Conservation (phyloP, 1,139 yeast genomes). For the Candida dubliniensis region DNA sequence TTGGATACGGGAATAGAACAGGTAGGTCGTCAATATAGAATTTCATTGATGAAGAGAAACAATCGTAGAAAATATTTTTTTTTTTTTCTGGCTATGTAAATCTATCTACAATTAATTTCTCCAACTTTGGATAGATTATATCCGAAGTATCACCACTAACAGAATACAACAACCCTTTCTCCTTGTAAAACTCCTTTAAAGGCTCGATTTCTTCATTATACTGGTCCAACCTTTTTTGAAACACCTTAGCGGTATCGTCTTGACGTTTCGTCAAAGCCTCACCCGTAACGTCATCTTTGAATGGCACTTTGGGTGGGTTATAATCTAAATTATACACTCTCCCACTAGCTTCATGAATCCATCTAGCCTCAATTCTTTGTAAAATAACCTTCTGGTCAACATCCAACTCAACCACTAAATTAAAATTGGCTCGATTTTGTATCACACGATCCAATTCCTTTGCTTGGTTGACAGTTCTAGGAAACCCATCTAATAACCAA, state of each 20-base stretch:
- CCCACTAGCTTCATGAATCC: conserved; percentile 83
- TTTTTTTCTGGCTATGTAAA: not conserved
- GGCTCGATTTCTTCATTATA: conserved; percentile 64
- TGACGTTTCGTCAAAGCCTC: conserved; percentile 76
- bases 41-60: conserved; percentile 36
- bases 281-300: conserved; percentile 84
- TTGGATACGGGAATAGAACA: conserved; percentile 94
- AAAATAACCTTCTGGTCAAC: conserved; percentile 81
- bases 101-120: conserved; percentile 36
- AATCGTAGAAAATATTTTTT: not conserved
- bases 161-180: conserved; percentile 51
- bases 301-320: conserved; percentile 84
- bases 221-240: conserved; percentile 62
- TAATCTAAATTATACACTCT: conserved; percentile 82
- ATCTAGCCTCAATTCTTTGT: conserved; percentile 79
- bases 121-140: conserved; percentile 73
- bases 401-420: conserved; percentile 76
- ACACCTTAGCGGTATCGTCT: conserved; percentile 75
- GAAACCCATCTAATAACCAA: conserved; percentile 92
- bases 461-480: conserved; percentile 79
- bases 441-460: conserved; percentile 52
- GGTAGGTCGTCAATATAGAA: conserved; percentile 94
- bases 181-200: conserved; percentile 58
- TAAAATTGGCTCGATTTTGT: conserved; percentile 43
- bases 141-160: conserved; percentile 82